Evolutionary conservation across 306 rosid genomes (phyloP), one percentile per base, ranked within the genome.

Genomic region (Trifolium dubium): DNA sequence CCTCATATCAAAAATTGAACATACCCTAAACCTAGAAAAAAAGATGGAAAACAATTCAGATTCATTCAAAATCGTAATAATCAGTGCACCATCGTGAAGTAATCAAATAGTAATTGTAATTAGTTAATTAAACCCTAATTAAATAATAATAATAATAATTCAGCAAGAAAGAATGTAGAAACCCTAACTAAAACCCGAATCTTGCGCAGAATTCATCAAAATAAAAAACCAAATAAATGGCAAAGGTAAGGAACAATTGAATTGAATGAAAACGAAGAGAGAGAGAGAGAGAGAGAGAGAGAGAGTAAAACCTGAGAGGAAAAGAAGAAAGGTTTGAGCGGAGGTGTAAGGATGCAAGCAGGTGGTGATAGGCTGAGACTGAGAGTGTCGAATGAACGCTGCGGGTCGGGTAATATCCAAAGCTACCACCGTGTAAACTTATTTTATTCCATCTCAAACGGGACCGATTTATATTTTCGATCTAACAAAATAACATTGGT

Each of bases 71-170:
- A 58, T 29, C 7, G 64, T 5, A 56, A 58, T 12, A 58, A 58
- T 58, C 12, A 62, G 11, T n/a, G 29, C 3, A 61, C 6, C 67
- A n/a, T n/a, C 11, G 23, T n/a, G 32, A 31, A 32, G 40, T 32
- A 61, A 61, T 32, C 1, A 61, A 61, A n/a, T n/a, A n/a, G n/a
- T n/a, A n/a, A n/a, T n/a, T n/a, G n/a, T n/a, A n/a, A n/a, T n/a
- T n/a, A n/a, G n/a, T n/a, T n/a, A n/a, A n/a, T n/a, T n/a, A 32
- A 61, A 61, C 67, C 67, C 67, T 61, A 61, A 34, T 61, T 32
- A 34, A 7, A 7, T n/a, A 13, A 34, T 32, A 34, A 32, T 2
- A 62, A 62, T 62, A n/a, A n/a, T n/a, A n/a, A n/a, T n/a, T 12
- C 29, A 1, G 13, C 6, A 14, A n/a, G 29, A 8, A 37, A 61